A percentile compares a stretch with the other conserved stretches of the same genome.
These are phyloP conservation scores for Danielia reshetovae DNA, from an alignment of 805 yeast genomes.

Conservation along the genomic window DNA sequence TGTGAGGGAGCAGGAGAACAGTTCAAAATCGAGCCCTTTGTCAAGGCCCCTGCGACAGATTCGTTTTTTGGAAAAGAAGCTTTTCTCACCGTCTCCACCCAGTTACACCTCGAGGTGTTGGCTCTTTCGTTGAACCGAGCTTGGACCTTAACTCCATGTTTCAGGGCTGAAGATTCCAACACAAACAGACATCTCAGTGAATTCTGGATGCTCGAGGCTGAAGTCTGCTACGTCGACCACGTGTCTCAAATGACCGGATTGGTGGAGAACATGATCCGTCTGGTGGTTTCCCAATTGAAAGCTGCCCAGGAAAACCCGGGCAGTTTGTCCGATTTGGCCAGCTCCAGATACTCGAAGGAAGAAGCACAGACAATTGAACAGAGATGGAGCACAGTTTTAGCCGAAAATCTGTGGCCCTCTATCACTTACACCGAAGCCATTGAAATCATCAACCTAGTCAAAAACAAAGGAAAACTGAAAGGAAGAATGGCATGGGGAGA, in stretches of 20 bases:
- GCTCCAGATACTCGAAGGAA: conserved; percentile 35
- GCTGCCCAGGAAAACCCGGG: conserved; percentile 5
- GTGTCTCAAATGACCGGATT: conserved; percentile 60
- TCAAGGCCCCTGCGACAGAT: conserved; percentile 14
- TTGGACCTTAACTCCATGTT: conserved; percentile 88
- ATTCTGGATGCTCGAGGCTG: conserved; percentile 98
- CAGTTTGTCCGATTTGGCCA: conserved; percentile 26
- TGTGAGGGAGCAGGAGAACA: conserved; percentile 98
- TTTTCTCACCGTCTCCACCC: conserved; percentile 85
- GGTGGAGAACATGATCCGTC: conserved; percentile 67
- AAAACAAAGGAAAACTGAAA: conserved; percentile 37
- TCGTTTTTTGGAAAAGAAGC: conserved; percentile 64
- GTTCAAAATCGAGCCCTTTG: conserved; percentile 50
- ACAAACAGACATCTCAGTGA: conserved; percentile 90
- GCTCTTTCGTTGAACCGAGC: conserved; percentile 73
- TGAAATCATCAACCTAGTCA: conserved; percentile 39
- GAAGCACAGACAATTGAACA: conserved; percentile 32
- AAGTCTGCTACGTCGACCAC: conserved; percentile 60
- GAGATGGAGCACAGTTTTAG: conserved; percentile 60
- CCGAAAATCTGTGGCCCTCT: conserved; percentile 53
- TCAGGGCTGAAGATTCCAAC: conserved; percentile 85
- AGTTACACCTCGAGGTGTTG: conserved; percentile 81
- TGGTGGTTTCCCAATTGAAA: conserved; percentile 25
- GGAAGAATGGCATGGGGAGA: conserved; percentile 58
- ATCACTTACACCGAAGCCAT: conserved; percentile 79